Conservation (phyloP, 768 basidiomycete species). For the Butyriboletus loyo region DNA sequence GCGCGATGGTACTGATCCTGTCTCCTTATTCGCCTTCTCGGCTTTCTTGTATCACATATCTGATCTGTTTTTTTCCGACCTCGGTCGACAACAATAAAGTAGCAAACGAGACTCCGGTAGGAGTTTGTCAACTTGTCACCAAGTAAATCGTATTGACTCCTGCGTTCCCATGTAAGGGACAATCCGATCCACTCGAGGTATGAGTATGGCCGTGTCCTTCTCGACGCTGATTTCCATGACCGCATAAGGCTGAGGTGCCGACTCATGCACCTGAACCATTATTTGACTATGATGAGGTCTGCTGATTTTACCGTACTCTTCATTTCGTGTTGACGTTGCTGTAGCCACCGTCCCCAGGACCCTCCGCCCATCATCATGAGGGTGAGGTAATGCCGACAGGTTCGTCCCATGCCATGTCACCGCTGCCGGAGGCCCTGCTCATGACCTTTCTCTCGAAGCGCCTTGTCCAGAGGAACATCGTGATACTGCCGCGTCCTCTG, state of each 20-base stretch:
- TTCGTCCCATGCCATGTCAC: background rate
- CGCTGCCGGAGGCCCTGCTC: too few relatives aligned
- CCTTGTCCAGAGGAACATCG: background rate
- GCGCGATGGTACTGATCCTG: slow-evolving; percentile 9
- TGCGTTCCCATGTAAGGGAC: too few relatives aligned
- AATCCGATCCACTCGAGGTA: too few relatives aligned
- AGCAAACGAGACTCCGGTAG: too few relatives aligned
- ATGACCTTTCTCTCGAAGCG: too few relatives aligned
- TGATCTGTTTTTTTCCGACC: slow-evolving; percentile 6
- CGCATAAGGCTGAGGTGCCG: background rate
- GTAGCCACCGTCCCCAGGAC: background rate
- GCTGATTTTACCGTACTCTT: background rate
- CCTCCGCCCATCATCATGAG: background rate
- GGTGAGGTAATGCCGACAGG: background rate
- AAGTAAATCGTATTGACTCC: too few relatives aligned
- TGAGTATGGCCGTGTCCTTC: background rate
- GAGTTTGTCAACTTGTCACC: too few relatives aligned
- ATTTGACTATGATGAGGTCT: background rate
- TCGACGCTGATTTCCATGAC: background rate
- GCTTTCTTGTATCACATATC: background rate
- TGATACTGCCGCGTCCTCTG: background rate
- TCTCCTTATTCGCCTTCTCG: slow-evolving; percentile 17
- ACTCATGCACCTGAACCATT: background rate
- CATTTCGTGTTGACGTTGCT: background rate
- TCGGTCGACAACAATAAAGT: too few relatives aligned